phyloP scores from a whole-genome alignment of 75 land plant species.

The Cunninghamia lanceolata region DNA sequence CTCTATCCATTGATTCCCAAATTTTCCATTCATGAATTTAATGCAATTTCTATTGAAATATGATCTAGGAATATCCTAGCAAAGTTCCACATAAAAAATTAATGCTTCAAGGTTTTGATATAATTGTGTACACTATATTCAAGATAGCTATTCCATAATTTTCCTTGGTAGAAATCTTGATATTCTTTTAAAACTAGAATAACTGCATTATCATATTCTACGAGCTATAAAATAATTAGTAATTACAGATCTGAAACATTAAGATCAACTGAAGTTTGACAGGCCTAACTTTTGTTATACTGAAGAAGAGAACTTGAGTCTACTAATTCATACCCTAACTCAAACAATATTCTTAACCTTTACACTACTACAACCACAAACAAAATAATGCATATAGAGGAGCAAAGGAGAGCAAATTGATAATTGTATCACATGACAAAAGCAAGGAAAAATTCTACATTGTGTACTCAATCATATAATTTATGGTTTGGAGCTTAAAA shows the following conservation, averaged over 20 bases:
- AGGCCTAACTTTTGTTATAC: neutral
- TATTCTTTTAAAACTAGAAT: too few species aligned
- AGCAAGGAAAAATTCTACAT: neutral
- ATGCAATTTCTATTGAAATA: too few species aligned
- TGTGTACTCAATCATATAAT: neutral
- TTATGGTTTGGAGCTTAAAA: neutral
- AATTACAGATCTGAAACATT: neutral
- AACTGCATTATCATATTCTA: neutral
- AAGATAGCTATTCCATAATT: too few species aligned
- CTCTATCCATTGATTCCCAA: too few species aligned
- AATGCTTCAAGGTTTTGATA: too few species aligned
- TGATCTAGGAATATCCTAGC: too few species aligned
- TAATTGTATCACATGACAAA: neutral
- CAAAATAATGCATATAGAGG: neutral
- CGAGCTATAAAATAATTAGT: neutral
- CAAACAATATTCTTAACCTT: neutral
- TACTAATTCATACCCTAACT: neutral
- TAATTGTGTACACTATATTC: too few species aligned
- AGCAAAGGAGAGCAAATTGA: neutral
- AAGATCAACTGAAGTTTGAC: neutral
- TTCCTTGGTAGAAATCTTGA: too few species aligned
- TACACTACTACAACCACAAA: neutral
- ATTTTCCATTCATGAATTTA: too few species aligned
- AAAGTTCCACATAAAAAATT: too few species aligned
- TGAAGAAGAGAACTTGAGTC: neutral